A percentile compares a stretch with the other conserved stretches of the same genome.
phyloP scores from a whole-genome alignment of 1,139 yeast species.

The Debaryomyces subglobosus region DNA sequence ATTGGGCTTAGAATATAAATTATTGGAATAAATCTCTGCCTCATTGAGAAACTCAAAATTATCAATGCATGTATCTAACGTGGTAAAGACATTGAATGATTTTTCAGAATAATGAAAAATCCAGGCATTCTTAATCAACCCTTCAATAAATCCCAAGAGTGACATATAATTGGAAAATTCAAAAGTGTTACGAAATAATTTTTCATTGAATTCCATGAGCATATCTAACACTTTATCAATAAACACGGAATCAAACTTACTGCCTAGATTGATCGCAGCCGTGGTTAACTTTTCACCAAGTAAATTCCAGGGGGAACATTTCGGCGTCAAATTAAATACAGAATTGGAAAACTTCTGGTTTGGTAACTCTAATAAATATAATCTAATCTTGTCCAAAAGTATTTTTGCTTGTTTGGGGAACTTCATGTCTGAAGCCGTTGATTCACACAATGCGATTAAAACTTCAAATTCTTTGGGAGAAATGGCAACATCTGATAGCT shows the following conservation, averaged over 20 bases:
- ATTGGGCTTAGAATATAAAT: slow-evolving; percentile 23
- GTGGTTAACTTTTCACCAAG: slow-evolving; percentile 39
- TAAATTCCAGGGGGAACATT: slow-evolving; percentile 41
- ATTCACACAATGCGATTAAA: slow-evolving; percentile 63
- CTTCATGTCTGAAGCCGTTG: slow-evolving; percentile 47
- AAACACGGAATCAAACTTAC: slow-evolving; percentile 29
- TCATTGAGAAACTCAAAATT: slow-evolving; percentile 44
- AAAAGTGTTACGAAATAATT: slow-evolving; percentile 24
- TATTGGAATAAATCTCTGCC: slow-evolving; percentile 38
- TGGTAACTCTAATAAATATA: slow-evolving; percentile 63
- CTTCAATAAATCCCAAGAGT: slow-evolving; percentile 49
- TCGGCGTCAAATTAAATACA: slow-evolving; percentile 26
- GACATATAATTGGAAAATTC: slow-evolving; percentile 46
- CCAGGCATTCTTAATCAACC: slow-evolving; percentile 37
- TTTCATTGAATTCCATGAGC: slow-evolving; percentile 32
- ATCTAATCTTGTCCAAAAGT: slow-evolving; percentile 55
- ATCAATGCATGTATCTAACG: slow-evolving; percentile 43
- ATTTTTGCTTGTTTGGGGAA: slow-evolving; percentile 50
- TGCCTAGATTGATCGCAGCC: slow-evolving; percentile 42
- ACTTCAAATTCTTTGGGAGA: slow-evolving; percentile 69
- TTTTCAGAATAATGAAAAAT: slow-evolving; percentile 32
- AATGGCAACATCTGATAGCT: slow-evolving; percentile 41
- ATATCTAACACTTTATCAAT: slow-evolving; percentile 32
- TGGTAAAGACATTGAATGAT: slow-evolving; percentile 36
- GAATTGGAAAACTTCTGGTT: slow-evolving; percentile 43